Percentiles rank a stretch among this genome's conserved stretches.
phyloP scores from a whole-genome alignment of 2,329 filamentous ascomycete species.

The Penicillium sp. region DNA sequence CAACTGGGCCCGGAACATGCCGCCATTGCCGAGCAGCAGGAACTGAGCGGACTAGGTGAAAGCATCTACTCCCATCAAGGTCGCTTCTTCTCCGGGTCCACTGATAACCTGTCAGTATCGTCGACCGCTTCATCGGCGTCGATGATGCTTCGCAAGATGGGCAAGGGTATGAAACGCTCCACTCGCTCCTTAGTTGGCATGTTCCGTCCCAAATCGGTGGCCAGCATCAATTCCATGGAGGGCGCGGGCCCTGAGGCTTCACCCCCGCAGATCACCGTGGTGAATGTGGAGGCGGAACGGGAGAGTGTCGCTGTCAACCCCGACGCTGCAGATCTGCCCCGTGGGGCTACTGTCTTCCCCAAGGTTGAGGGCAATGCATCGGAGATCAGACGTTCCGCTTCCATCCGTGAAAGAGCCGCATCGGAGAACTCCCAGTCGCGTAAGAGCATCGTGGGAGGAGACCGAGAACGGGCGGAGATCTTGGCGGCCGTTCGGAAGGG shows the following conservation, averaged over 20 bases:
- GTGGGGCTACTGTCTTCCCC: slow-evolving; percentile 77
- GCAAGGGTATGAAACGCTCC: slow-evolving; percentile 94
- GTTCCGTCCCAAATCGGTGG: slow-evolving; percentile 89
- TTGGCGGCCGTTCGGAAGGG: slow-evolving; percentile 91
- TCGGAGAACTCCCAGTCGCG: slow-evolving; percentile 57
- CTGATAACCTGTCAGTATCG: slow-evolving; percentile 72
- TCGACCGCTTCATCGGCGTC: slow-evolving; percentile 52
- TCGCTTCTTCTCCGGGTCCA: slow-evolving; percentile 83
- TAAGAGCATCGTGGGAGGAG: slow-evolving; percentile 88
- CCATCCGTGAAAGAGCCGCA: slow-evolving; percentile 34
- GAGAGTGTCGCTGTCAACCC: slow-evolving; percentile 76
- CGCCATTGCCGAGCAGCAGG: slow-evolving; percentile 87
- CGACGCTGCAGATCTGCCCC: slow-evolving; percentile 62
- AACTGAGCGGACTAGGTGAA: slow-evolving; percentile 85
- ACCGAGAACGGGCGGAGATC: slow-evolving; percentile 86
- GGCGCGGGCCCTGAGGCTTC: slow-evolving; percentile 63
- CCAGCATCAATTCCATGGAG: slow-evolving; percentile 70
- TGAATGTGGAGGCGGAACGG: slow-evolving; percentile 91
- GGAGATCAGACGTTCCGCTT: slow-evolving; percentile 48
- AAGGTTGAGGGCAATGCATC: slow-evolving; percentile 80
- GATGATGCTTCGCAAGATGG: slow-evolving; percentile 84
- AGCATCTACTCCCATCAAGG: slow-evolving; percentile 89
- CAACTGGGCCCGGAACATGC: slow-evolving; percentile 84
- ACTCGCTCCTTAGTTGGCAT: slow-evolving; percentile 87
- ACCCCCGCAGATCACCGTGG: slow-evolving; percentile 86